These are phyloP conservation scores for Gentiana macrophylla DNA, from an alignment of 257 asterid genomes.

Conservation along the genomic window DNA sequence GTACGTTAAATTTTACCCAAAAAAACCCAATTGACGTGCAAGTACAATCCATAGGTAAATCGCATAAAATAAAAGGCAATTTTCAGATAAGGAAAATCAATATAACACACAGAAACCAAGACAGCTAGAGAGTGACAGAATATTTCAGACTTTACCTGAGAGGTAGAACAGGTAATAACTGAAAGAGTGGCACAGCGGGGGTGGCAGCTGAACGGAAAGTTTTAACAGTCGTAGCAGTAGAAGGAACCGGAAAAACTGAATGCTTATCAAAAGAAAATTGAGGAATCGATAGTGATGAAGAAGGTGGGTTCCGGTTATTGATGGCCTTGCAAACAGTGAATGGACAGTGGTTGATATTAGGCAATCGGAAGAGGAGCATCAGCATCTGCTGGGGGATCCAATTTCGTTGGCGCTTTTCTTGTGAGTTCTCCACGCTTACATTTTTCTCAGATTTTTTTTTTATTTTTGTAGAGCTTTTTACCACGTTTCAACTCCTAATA, in stretches of 20 bases:
- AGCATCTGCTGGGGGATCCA: slow-evolving; percentile 15
- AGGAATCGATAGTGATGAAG: background rate
- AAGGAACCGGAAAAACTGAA: background rate
- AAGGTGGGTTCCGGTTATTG: background rate
- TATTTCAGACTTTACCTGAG: no score
- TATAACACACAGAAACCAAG: background rate
- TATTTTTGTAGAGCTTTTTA: no score
- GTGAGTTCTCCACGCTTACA: slow-evolving; percentile 4
- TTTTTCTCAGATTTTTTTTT: no score
- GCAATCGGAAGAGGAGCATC: background rate
- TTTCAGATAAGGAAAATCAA: background rate
- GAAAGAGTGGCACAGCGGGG: background rate
- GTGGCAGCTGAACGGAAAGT: slow-evolving; percentile 1
- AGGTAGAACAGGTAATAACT: background rate
- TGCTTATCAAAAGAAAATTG: background rate
- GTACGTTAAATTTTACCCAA: no score
- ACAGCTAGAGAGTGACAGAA: background rate
- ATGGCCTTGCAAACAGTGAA: slow-evolving; percentile 11
- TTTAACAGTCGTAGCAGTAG: no score
- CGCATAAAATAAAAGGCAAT: no score
- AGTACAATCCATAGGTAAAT: no score
- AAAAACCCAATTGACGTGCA: no score
- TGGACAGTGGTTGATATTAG: slow-evolving; percentile 2
- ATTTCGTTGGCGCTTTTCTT: slow-evolving; percentile 30
- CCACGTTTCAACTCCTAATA: no score